These are phyloP conservation scores for Leptographium wingfieldii DNA, from an alignment of 2,329 filamentous ascomycete genomes.

Conservation along the genomic window DNA sequence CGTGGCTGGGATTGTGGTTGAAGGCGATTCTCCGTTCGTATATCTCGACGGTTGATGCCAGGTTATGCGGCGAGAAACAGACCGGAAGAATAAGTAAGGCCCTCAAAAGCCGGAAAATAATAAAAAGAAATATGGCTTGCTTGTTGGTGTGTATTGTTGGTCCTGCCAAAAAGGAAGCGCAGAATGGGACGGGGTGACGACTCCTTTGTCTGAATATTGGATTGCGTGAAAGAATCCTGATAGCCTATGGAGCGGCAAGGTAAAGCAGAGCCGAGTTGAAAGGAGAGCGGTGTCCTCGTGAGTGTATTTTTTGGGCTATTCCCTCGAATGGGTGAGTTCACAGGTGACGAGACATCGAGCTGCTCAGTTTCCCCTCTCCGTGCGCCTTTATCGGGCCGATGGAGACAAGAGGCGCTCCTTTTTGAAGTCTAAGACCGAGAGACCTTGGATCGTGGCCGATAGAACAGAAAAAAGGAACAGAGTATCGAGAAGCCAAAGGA, in stretches of 20 bases:
- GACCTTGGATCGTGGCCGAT: neutral
- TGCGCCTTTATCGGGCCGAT: neutral
- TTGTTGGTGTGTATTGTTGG: neutral
- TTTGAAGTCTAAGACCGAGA: neutral
- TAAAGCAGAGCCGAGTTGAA: neutral
- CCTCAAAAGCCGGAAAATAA: neutral
- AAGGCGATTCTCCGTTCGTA: neutral
- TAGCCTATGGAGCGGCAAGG: neutral
- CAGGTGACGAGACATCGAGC: slow-evolving; percentile 7
- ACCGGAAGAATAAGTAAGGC: neutral
- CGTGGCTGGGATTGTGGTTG: neutral
- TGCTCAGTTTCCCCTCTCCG: neutral
- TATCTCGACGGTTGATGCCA: neutral
- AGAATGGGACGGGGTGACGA: neutral
- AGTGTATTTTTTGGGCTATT: neutral
- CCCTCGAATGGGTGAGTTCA: slow-evolving; percentile 1
- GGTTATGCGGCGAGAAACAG: neutral
- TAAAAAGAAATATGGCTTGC: neutral
- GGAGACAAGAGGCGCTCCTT: neutral
- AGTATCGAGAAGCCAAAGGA: neutral
- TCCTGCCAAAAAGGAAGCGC: slow-evolving; percentile 3
- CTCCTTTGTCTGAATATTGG: neutral
- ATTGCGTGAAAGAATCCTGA: neutral
- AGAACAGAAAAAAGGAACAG: neutral
- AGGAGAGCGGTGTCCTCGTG: neutral